Conservation (phyloP, 2,329 filamentous ascomycete genomes). For the Xylaria sp. region DNA sequence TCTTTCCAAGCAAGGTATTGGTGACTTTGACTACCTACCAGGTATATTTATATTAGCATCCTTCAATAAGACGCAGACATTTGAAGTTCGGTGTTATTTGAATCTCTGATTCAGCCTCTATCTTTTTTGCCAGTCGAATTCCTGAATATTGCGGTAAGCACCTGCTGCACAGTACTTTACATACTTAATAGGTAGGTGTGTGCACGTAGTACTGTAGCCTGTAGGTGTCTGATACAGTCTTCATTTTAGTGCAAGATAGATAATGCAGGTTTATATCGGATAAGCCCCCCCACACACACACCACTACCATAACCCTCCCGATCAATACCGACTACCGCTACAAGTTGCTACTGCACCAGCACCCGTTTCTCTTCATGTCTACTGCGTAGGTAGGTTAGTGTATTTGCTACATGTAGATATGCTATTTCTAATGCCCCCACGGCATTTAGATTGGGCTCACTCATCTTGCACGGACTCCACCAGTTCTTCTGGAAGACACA, state of each 20-base stretch:
- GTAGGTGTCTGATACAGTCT: too few species aligned
- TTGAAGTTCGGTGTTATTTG: background rate
- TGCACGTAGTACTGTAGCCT: background rate
- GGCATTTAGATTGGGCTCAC: background rate
- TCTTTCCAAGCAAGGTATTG: too few species aligned
- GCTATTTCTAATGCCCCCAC: background rate
- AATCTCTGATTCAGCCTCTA: background rate
- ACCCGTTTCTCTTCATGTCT: background rate
- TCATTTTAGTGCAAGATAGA: background rate
- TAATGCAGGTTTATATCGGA: slow-evolving; percentile 7
- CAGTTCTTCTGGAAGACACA: background rate
- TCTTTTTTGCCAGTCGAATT: background rate
- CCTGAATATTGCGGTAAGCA: background rate
- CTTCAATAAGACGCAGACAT: background rate
- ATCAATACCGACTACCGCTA: too few species aligned
- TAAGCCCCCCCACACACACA: background rate
- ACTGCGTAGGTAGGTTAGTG: too few species aligned
- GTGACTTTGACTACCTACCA: too few species aligned
- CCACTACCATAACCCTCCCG: background rate
- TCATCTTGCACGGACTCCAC: background rate
- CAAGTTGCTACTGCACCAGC: too few species aligned
- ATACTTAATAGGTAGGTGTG: background rate
- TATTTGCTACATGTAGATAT: too few species aligned
- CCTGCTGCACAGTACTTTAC: background rate
- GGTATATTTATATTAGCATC: too few species aligned